Base-by-base conservation (phyloP, 345 rosid genomes). In the Citrus glauca region DNA sequence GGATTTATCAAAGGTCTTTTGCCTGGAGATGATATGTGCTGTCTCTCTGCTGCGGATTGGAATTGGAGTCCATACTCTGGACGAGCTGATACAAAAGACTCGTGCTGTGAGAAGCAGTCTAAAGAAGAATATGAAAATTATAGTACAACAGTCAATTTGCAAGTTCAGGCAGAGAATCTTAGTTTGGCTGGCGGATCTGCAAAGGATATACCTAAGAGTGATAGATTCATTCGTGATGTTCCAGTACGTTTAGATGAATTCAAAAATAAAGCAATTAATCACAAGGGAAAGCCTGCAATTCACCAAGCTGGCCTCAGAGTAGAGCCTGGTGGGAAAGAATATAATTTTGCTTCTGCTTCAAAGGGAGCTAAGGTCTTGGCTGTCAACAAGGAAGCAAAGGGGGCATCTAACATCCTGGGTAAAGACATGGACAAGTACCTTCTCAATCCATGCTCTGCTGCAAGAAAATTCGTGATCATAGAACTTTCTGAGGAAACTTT, bases 401-500 rank as follows among this genome's bases (percentile, higher is more conserved):
- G 89, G 2, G 86, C 92, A 1, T 71, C 83, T 30, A 87, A 88
- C 61, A 82, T 89, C 79, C 74, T 89, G 80, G 86, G 87, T 60
- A 83, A 82, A 83, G 87, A 88, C 71, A 81, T 83, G 81, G 91
- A 89, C 71, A 88, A 88, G 83, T 89, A 89, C 80, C 89, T 88
- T 59, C 83, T 84, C 38, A 88, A 85, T 78, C 89, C 92, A 13
- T 89, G 92, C 78, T 89, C 92, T 65, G 88, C 84, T 42, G 91
- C 84, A 75, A 85, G 61, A 71, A 89, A 89, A 73, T 89, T 87
- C n/a, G 91, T 88, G 57, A 55, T 86, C 32, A 78, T 88, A 55
- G 92, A 88, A 74, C 91, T 86, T 66, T 85, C 91, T 20, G 92
- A 86, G 68, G 92, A 89, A 78, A 88, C 89, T 42, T 80, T 89